Base-by-base conservation (phyloP, 345 rosid species). In the Eutrema heterophyllum region DNA sequence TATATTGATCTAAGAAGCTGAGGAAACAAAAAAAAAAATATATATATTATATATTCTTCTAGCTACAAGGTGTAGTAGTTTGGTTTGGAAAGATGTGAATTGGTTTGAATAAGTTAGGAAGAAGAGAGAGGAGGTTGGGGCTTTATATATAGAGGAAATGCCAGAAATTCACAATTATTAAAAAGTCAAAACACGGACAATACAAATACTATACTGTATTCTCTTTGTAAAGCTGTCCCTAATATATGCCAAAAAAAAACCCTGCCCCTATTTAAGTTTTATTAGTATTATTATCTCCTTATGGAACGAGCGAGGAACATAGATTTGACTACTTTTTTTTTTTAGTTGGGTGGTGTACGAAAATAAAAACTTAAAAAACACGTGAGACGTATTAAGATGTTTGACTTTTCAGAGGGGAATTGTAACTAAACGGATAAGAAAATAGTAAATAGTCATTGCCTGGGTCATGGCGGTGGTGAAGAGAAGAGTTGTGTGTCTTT, bases 151-250 rank as follows among this genome's bases (percentile, higher is more conserved):
- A 39, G 39, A 63, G 18, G 54, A 39, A 46, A 39, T 50, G 39
- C 30, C 62, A 6, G 18, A 21, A 40, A 1, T 29, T 33, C 68
- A 53, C 77, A 74, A 68, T 71, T 26, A 59, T 21, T 38, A 59
- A 79, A 81, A 84, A 73, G 88, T 89, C 90, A 87, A 85, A 77
- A 79, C 87, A 82, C 86, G 95, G 80, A 56, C 77, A 74, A 51
- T 77, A 70, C 78, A 32, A 44, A 29, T 56, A 71, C 10, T 35
- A 53, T 14, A 58, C n/a, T 39, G 18, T 24, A 49, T 24, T 12
- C 5, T 53, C 5, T 61, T 9, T 72, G 56, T 53, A 64, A 55
- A 64, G 35, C 58, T 32, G 71, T 45, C 49, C 41, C 2, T 46
- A 14, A 14, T 67, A 16, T 57, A 54, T 55, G 41, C 71, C 49